These are phyloP conservation scores for Psilocybe mexicana DNA, from an alignment of 1,284 basidiomycete genomes.

Conservation along the genomic window DNA sequence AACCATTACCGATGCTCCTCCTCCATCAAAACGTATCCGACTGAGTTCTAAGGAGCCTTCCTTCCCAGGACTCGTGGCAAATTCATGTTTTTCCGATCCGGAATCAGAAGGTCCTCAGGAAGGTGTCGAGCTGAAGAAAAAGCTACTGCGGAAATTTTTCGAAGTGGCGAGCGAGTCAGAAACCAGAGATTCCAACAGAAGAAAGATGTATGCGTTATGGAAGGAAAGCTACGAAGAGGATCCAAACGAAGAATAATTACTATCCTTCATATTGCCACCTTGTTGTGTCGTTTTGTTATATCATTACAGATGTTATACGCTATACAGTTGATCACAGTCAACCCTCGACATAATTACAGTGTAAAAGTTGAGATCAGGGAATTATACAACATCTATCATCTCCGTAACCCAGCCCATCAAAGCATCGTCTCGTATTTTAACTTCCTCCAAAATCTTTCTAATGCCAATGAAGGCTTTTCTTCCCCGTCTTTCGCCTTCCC, in stretches of 20 bases:
- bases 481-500: constrained; percentile 66
- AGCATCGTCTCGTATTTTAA: constrained; percentile 67
- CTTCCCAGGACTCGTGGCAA: constrained; percentile 46
- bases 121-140: constrained; percentile 48
- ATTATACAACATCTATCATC: constrained; percentile 65
- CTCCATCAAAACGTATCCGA: constrained; percentile 43
- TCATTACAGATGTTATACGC: constrained; percentile 1
- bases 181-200: constrained; percentile 76
- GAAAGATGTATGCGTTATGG: constrained; percentile 84
- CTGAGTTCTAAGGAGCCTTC: constrained; percentile 29
- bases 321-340: neutral
- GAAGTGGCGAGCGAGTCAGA: constrained; percentile 73
- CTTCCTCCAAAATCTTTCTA: constrained; percentile 59
- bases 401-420: constrained; percentile 77
- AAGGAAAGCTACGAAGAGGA: constrained; percentile 56
- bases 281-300: neutral
- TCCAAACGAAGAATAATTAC: constrained; percentile 22
- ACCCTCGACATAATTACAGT: neutral
- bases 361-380: constrained; percentile 1
- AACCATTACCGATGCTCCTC: constrained; percentile 33
- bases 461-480: constrained; percentile 68
- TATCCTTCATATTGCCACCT: neutral
- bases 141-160: constrained; percentile 69
- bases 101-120: constrained; percentile 36
- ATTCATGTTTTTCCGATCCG: constrained; percentile 49